Conservation (phyloP, 768 basidiomycete species). For the Pulveroboletus frians region DNA sequence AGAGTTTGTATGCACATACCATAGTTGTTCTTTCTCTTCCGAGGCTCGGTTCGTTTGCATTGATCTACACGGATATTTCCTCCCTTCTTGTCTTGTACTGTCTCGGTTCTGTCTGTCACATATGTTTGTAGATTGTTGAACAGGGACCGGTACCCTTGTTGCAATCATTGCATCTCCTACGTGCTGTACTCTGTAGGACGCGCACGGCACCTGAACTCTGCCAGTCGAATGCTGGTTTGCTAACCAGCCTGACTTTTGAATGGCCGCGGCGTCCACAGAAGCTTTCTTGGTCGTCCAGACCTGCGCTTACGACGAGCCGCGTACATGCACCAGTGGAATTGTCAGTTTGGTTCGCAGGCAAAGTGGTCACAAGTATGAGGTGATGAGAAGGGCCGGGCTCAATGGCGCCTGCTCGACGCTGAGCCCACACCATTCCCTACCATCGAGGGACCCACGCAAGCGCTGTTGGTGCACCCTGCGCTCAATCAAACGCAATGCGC, state of each 20-base stretch:
- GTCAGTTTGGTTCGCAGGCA: constrained; percentile 10
- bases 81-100: constrained; percentile 6
- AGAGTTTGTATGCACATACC: neutral
- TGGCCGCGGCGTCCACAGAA: neutral
- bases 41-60: constrained; percentile 13
- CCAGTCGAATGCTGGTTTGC: neutral
- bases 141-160: constrained; percentile 24
- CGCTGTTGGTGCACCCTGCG: constrained; percentile 6
- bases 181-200: neutral
- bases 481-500: neutral
- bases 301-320: neutral
- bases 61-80: constrained; percentile 14
- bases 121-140: constrained; percentile 15
- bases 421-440: neutral
- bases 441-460: neutral
- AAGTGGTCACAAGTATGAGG: neutral
- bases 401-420: neutral
- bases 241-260: too few relatives aligned
- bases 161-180: neutral
- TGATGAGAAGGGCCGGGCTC: neutral
- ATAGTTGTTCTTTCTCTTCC: neutral
- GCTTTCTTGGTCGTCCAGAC: neutral
- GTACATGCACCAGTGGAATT: neutral
- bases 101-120: constrained; percentile 11
- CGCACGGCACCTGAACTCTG: neutral